Evolutionary conservation across 345 rosid genomes (phyloP).

Genomic region (Populus tremula): DNA sequence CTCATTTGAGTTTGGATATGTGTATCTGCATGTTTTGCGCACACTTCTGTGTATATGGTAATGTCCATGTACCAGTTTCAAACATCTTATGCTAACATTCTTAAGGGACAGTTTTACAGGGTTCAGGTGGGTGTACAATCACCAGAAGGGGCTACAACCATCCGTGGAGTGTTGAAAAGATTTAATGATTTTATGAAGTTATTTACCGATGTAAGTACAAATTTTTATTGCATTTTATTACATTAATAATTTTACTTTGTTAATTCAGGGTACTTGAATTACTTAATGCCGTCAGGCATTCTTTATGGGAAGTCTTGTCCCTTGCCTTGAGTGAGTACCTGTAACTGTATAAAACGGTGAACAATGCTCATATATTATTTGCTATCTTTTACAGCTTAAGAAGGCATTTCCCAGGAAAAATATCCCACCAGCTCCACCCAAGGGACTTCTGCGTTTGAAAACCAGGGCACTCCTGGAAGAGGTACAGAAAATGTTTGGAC

Average conservation of each 20-base stretch:
- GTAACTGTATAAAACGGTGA: not conserved
- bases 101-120: slow-evolving; percentile 94
- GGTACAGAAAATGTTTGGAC: slow-evolving; percentile 47
- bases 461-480: slow-evolving; percentile 89
- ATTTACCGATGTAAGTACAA: slow-evolving; percentile 67
- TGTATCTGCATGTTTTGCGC: not conserved
- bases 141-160: slow-evolving; percentile 74
- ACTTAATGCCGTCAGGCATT: not conserved
- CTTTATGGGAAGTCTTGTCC: not conserved
- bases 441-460: slow-evolving; percentile 87
- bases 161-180: slow-evolving; percentile 74
- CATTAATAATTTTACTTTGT: not conserved
- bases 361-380: slow-evolving; percentile 14
- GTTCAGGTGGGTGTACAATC: slow-evolving; percentile 90
- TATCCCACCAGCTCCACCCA: slow-evolving; percentile 88
- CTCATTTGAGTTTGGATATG: not conserved
- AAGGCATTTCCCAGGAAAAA: slow-evolving; percentile 69
- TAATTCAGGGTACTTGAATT: not conserved
- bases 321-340: not conserved
- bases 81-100: slow-evolving; percentile 42
- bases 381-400: slow-evolving; percentile 60
- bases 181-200: slow-evolving; percentile 90
- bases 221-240: not conserved
- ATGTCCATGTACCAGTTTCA: not conserved
- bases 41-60: not conserved